phyloP scores from a whole-genome alignment of 179 eudicot genomes.

The Pouteria campechiana region DNA sequence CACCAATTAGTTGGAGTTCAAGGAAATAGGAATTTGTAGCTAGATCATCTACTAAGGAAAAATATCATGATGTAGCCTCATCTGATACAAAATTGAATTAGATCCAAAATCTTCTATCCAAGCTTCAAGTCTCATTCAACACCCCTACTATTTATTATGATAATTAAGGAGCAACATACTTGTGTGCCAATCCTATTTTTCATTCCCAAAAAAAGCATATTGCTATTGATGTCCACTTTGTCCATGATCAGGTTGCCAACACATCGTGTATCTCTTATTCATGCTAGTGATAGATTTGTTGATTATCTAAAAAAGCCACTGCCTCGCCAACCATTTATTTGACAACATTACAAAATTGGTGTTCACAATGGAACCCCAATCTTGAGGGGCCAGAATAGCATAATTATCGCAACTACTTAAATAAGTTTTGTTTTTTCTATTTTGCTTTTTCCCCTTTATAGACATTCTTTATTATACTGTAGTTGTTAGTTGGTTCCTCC shows the following conservation, averaged over 20 bases:
- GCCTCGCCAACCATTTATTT: not conserved
- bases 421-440: too few species aligned
- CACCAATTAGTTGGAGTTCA: too few species aligned
- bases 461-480: too few species aligned
- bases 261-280: too few species aligned
- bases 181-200: not conserved
- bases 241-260: not conserved
- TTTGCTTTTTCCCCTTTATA: too few species aligned
- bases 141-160: not conserved
- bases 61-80: too few species aligned
- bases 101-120: not conserved
- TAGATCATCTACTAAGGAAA: too few species aligned
- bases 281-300: not conserved
- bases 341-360: not conserved
- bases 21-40: too few species aligned
- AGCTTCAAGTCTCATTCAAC: not conserved
- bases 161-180: not conserved
- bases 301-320: not conserved
- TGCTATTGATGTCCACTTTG: not conserved
- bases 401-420: too few species aligned
- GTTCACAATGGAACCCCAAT: not conserved
- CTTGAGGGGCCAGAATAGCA: too few species aligned
- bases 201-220: not conserved
- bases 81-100: not conserved
- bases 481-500: too few species aligned